These are phyloP conservation scores for Apophysomyces trapeziformis DNA, from an alignment of 371 early-diverging fungal genomes.

Conservation along the genomic window DNA sequence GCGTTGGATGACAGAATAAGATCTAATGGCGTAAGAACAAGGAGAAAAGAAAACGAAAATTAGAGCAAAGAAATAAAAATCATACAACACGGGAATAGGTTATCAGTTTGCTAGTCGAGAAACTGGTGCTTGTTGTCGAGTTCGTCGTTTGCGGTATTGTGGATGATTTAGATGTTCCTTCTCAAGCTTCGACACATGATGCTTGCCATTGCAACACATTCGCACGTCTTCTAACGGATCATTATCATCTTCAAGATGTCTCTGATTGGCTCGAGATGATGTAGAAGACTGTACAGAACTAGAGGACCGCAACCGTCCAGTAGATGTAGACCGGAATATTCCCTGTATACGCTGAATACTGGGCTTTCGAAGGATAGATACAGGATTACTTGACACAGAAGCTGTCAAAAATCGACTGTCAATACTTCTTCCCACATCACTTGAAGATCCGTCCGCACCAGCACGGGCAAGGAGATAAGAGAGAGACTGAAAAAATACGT, in stretches of 20 bases:
- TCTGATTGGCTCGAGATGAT: neutral
- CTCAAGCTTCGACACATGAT: slow-evolving; percentile 53
- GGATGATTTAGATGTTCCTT: slow-evolving; percentile 37
- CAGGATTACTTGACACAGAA: slow-evolving; percentile 25
- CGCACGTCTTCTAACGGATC: slow-evolving; percentile 57
- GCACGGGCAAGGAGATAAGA: slow-evolving; percentile 34
- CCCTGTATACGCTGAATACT: slow-evolving; percentile 41
- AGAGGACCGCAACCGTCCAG: slow-evolving; percentile 13
- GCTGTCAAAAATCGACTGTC: neutral
- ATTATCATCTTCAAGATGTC: slow-evolving; percentile 24
- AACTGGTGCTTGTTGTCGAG: slow-evolving; percentile 6
- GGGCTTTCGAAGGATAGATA: slow-evolving; percentile 32
- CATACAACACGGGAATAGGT: neutral
- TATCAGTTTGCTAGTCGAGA: neutral
- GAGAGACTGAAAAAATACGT: slow-evolving; percentile 28
- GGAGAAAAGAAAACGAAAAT: no score
- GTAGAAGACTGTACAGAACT: slow-evolving; percentile 10
- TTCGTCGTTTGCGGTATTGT: slow-evolving; percentile 33
- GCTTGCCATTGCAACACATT: slow-evolving; percentile 62
- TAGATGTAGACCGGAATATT: slow-evolving; percentile 26
- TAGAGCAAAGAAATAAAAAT: neutral
- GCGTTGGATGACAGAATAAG: neutral
- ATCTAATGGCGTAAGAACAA: neutral
- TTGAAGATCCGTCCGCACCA: slow-evolving; percentile 11
- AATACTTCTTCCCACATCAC: neutral